A percentile compares a stretch with the other conserved stretches of the same genome.
Conservation (phyloP, 2,329 filamentous ascomycete genomes). For the Trichoderma guizhouense region DNA sequence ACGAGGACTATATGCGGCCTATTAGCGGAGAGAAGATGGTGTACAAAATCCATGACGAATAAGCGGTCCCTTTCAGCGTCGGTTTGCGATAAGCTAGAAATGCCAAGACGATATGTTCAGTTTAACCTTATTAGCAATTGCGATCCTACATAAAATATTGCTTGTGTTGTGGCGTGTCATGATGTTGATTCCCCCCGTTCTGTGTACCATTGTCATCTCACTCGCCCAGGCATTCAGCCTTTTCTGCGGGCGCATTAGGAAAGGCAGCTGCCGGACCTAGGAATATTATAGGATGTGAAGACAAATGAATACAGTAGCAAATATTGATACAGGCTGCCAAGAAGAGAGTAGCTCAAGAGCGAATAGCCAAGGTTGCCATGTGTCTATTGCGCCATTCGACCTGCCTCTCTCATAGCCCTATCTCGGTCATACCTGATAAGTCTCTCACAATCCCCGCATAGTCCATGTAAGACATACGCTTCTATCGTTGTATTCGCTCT, state of each 20-base stretch:
- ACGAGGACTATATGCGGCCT: conserved; percentile 35
- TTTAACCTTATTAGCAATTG: background rate
- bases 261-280: background rate
- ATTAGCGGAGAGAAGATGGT: conserved; percentile 42
- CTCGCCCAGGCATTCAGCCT: background rate
- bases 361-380: background rate
- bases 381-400: background rate
- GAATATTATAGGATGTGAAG: background rate
- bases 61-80: background rate
- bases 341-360: background rate
- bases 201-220: background rate
- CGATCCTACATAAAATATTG: background rate
- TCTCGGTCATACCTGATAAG: background rate
- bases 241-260: background rate
- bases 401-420: background rate
- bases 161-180: background rate
- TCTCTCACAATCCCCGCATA: background rate
- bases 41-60: conserved; percentile 21
- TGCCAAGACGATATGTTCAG: background rate
- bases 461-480: background rate
- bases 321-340: background rate
- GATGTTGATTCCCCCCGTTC: background rate
- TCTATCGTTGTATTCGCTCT: background rate
- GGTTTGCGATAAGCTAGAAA: background rate
- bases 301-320: background rate